Conservation (phyloP, 2,329 filamentous ascomycete genomes). For the Pezicula radicicola region DNA sequence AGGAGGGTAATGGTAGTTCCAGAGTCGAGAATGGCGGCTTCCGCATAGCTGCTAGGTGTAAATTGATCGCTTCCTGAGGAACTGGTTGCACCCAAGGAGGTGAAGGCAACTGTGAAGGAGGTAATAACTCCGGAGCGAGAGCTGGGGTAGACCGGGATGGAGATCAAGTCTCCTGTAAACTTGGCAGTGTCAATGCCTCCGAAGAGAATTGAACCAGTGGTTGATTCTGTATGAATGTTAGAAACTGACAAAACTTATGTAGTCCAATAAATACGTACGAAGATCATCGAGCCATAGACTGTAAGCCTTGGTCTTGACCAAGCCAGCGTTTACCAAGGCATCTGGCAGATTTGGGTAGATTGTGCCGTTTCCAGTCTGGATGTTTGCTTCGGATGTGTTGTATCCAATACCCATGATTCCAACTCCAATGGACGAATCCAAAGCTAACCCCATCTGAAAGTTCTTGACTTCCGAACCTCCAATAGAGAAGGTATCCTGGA, state of each 20-base stretch:
- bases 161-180: constrained; percentile 30
- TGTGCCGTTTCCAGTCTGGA: constrained; percentile 35
- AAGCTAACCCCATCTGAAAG: constrained; percentile 51
- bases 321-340: constrained; percentile 31
- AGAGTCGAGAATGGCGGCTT: constrained; percentile 54
- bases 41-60: constrained; percentile 29
- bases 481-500: constrained; percentile 49
- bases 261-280: constrained; percentile 4
- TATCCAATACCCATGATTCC: constrained; percentile 57
- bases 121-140: background rate
- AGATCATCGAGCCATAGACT: constrained; percentile 22
- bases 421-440: constrained; percentile 41
- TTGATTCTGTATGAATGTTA: constrained; percentile 5
- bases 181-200: constrained; percentile 41
- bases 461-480: constrained; percentile 40
- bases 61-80: constrained; percentile 7
- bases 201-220: constrained; percentile 28
- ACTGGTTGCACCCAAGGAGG: constrained; percentile 6
- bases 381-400: constrained; percentile 33
- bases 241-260: too few species aligned
- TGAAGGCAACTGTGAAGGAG: constrained; percentile 12
- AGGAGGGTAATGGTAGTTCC: constrained; percentile 64
- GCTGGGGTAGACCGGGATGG: constrained; percentile 15
- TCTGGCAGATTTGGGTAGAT: constrained; percentile 11
- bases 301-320: constrained; percentile 35